Evolutionary conservation across 2,329 filamentous ascomycete genomes (phyloP), one percentile per base, ranked within the genome.

Genomic region (Aureobasidium sp.): DNA sequence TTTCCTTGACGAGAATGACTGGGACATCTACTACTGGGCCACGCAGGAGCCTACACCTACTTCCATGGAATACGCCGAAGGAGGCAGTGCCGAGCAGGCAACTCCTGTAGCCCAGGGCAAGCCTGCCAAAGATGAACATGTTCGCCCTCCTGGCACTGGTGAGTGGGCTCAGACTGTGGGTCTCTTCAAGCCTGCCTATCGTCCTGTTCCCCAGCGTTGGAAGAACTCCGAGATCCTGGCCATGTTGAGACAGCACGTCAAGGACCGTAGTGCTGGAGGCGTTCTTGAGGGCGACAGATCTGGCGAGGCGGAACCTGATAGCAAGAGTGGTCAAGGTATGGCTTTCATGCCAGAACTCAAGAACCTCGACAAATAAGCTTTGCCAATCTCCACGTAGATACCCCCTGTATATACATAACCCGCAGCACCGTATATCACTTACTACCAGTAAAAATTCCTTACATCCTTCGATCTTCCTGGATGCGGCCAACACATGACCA

Each of bases 21-120:
- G 94, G 94, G 94, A 99, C 74, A 97, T 99, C 65, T 99, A 99
- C 82, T 99, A 99, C 82, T 99, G 94, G 94, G 91, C 90, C 3
- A 99, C 94, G 17, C 94, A 99, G 76, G 86, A 91, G 68, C 81
- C 87, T 13, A 77, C 83, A 5, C 78, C 80, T 1, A 82, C 82
- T n/a, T 82, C 84, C 37, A 74, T 79, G 59, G 79, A 84, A 62
- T 80, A 80, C 51, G 80, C 82, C 5, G 82, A 85, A 67, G 80
- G 82, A 32, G 77, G 75, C 29, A 76, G 75, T n/a, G 70, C 76
- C 2, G 74, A 74, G 13, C 66, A 75, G 64, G 76, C 80, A 12
- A 74, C 75, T 4, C 71, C 75, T 7, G 72, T 74, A 48, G 78
- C 76, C 23, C 77, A 79, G 66, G 79, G 79, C 64, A 74, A 74